phyloP scores from a whole-genome alignment of 2,329 filamentous ascomycete genomes.

The Stylonectria norvegica region DNA sequence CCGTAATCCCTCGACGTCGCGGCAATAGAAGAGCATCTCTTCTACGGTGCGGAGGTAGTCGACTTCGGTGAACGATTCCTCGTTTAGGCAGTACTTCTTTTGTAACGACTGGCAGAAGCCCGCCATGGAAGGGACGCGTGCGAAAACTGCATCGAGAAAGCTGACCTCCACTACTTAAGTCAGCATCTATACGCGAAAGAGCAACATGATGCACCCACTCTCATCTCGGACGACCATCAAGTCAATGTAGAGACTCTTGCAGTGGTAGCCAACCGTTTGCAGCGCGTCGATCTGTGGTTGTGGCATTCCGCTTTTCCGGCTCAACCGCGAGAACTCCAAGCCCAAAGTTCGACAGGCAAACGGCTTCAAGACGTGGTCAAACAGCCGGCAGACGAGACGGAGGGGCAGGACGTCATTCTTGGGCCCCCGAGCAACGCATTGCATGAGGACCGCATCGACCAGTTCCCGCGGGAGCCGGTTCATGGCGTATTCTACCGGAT shows the following conservation, averaged over 20 bases:
- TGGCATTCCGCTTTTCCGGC: constrained; percentile 31
- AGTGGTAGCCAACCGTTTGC: constrained; percentile 45
- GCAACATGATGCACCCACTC: constrained; percentile 33
- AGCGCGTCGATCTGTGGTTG: constrained; percentile 40
- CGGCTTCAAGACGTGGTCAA: constrained; percentile 45
- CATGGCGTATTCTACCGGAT: constrained; percentile 31
- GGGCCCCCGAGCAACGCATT: constrained; percentile 38
- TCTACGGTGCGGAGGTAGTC: constrained; percentile 44
- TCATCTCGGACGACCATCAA: constrained; percentile 53
- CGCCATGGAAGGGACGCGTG: constrained; percentile 43
- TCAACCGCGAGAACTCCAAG: constrained; percentile 49
- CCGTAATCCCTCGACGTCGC: constrained; percentile 44
- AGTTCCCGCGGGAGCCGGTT: constrained; percentile 48
- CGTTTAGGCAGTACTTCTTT: constrained; percentile 46
- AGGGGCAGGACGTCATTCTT: constrained; percentile 45
- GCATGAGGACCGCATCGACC: constrained; percentile 43
- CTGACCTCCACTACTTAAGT: constrained; percentile 44
- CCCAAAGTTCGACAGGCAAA: constrained; percentile 46
- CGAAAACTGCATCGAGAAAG: constrained; percentile 45
- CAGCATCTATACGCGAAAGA: not conserved
- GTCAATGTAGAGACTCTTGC: constrained; percentile 49
- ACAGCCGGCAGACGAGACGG: constrained; percentile 48
- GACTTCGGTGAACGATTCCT: constrained; percentile 46
- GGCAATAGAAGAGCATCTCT: constrained; percentile 42
- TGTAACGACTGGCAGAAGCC: constrained; percentile 43